Evolutionary conservation across 768 basidiomycete genomes (phyloP).

Genomic region (Amyloporia xantha): DNA sequence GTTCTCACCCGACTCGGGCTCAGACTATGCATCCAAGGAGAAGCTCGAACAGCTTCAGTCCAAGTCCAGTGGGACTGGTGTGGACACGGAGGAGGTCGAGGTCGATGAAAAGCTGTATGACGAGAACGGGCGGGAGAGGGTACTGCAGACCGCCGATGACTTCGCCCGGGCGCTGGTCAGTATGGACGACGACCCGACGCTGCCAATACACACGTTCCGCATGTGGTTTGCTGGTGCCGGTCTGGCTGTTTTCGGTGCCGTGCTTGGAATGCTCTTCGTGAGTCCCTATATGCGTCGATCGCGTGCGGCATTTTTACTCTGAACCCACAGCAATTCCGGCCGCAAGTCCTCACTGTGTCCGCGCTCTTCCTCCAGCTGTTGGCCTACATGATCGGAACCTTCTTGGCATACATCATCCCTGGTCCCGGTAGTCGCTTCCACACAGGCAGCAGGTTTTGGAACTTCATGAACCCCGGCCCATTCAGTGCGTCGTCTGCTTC

Average conservation of each 20-base stretch:
- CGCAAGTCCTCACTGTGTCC: constrained; percentile 1
- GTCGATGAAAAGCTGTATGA: background rate
- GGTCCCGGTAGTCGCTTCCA: background rate
- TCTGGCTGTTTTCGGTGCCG: constrained; percentile 2
- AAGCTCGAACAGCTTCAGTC: background rate
- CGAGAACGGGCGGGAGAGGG: constrained; percentile 2
- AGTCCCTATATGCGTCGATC: background rate
- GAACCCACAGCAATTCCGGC: background rate
- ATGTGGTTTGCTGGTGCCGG: constrained; percentile 3
- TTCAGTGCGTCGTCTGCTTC: background rate
- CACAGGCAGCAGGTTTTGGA: background rate
- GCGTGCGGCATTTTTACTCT: background rate
- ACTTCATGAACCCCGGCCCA: constrained; percentile 1
- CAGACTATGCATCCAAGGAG: background rate
- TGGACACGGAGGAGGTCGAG: background rate
- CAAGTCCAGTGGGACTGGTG: background rate
- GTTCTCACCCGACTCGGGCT: background rate
- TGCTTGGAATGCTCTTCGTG: constrained; percentile 4
- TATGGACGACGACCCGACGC: background rate
- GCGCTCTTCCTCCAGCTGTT: constrained; percentile 1
- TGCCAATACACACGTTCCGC: constrained; percentile 2
- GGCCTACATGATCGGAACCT: background rate
- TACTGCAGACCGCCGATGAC: constrained; percentile 2
- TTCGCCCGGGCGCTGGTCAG: constrained; percentile 1
- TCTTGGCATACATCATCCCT: background rate